Evolutionary conservation across 176 grass and related monocot genomes (phyloP).

Genomic region (Carex pumila): DNA sequence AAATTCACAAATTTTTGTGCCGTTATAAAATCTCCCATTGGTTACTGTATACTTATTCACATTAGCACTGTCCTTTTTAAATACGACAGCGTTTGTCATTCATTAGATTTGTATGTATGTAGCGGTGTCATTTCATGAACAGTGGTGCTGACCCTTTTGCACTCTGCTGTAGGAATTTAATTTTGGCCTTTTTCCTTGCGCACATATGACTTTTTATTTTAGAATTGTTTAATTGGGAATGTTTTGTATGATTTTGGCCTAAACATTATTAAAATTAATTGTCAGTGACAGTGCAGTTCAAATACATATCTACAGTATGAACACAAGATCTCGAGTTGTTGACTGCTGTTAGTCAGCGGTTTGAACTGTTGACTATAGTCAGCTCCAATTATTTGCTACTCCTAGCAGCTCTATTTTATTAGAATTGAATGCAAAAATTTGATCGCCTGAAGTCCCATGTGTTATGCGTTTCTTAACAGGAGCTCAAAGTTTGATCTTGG

Average conservation of each 20-base stretch:
- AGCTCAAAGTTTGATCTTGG: conserved; percentile 18
- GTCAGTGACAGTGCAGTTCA: not conserved
- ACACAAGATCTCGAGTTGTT: not conserved
- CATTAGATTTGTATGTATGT: not conserved
- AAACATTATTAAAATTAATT: not conserved
- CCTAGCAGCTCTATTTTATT: not conserved
- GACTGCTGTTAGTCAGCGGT: not conserved
- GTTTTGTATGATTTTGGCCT: not conserved
- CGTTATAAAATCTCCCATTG: not conserved
- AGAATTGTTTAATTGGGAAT: not conserved
- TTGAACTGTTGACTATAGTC: not conserved
- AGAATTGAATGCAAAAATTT: not conserved
- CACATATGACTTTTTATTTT: not conserved
- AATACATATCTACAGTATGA: not conserved
- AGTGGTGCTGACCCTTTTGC: not conserved
- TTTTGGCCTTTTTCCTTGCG: not conserved
- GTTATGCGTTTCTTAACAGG: conserved; percentile 4
- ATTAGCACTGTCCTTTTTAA: not conserved
- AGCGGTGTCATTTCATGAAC: not conserved
- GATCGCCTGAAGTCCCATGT: not conserved
- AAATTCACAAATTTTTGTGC: too few relatives aligned
- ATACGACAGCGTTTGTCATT: not conserved
- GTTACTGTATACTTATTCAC: not conserved
- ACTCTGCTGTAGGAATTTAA: not conserved
- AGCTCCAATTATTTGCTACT: not conserved